Evolutionary conservation across 192 early-diverging fungal species (phyloP), one percentile per base, ranked within the genome.

Genomic region (Rhizophagus prolifer): DNA sequence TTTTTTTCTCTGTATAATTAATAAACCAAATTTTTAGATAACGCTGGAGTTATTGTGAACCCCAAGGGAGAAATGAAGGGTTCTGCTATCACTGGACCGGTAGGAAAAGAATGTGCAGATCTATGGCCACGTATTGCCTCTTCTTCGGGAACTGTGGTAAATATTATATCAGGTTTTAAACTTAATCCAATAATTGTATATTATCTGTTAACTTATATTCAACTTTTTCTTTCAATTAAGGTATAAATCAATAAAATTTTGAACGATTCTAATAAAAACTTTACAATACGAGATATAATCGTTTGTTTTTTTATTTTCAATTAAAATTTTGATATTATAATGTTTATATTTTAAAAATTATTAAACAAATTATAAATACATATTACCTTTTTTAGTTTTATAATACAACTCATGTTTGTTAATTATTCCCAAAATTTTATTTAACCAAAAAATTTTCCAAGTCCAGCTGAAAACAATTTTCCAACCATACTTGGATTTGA

Each of bases 41-140:
- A 99, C 91, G 98, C 98, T 79, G 98, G 98, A 91, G 98, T 99
- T 76, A 98, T 98, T 83, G 98, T 98, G 84, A 99, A 98, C 93
- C 94, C 94, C 80, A 97, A 97, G 92, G 96, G 96, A 84, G 96
- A 98, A 85, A 98, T 98, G 96, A 98, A 98, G 90, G 98, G 98
- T 82, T 98, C 97, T 73, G 98, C 96, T 75, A 99, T 99, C 85
- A 98, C 97, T 79, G 98, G 98, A 65, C 98, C 98, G 82, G 96
- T 99, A 81, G 98, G 93, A 79, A 99, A 99, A 93, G 98, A 99
- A 90, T 98, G 98, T 87, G 96, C 96, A 79, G 98, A 99, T 86
- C 89, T 99, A 85, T 99, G 98, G 98, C 96, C 98, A 79, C 97
- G 97, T 95, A 98, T 99, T 87, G 96, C 97, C 76, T 96, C 94